A percentile compares a stretch with the other conserved stretches of the same genome.
Conservation (phyloP, 495 filamentous ascomycete genomes). For the Penicillium soppii region DNA sequence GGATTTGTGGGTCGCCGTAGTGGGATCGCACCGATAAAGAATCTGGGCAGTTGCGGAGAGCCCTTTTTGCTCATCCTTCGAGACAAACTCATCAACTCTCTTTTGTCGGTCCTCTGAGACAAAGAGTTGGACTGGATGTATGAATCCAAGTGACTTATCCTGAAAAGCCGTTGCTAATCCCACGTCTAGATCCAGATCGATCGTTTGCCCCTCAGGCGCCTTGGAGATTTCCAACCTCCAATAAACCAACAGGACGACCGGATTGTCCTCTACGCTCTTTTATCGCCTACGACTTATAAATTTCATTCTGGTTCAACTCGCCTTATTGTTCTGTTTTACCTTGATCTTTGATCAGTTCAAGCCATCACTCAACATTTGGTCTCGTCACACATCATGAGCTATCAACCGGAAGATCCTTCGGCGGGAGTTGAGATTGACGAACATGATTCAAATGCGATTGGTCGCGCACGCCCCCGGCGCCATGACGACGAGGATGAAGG, state of each 20-base stretch:
- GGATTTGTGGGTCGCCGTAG: conserved; percentile 29
- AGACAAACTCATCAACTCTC: conserved; percentile 22
- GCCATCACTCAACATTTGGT: conserved; percentile 48
- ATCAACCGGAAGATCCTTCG: conserved; percentile 55
- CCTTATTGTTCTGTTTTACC: conserved; percentile 7
- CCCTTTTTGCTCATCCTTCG: conserved; percentile 17
- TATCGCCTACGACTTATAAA: conserved; percentile 7
- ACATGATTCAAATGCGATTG: conserved; percentile 60
- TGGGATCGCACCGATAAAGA: conserved; percentile 37
- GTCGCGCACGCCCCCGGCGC: conserved; percentile 66
- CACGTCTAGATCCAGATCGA: conserved; percentile 5
- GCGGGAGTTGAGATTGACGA: conserved; percentile 74
- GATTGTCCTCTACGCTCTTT: conserved; percentile 36
- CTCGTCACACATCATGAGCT: conserved; percentile 63
- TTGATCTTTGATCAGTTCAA: conserved; percentile 4
- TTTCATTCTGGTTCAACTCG: conserved; percentile 1
- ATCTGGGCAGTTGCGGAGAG: conserved; percentile 33
- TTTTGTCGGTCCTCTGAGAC: conserved; percentile 21
- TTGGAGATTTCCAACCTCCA: conserved; percentile 9
- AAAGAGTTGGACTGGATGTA: conserved; percentile 24
- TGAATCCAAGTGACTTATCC: background rate
- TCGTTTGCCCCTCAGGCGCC: conserved; percentile 29
- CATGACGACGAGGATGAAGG: conserved; percentile 83
- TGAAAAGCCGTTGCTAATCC: background rate
- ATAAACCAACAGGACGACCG: conserved; percentile 22